Base-by-base conservation (phyloP, 2,329 filamentous ascomycete genomes). In the Orbilia quercus region DNA sequence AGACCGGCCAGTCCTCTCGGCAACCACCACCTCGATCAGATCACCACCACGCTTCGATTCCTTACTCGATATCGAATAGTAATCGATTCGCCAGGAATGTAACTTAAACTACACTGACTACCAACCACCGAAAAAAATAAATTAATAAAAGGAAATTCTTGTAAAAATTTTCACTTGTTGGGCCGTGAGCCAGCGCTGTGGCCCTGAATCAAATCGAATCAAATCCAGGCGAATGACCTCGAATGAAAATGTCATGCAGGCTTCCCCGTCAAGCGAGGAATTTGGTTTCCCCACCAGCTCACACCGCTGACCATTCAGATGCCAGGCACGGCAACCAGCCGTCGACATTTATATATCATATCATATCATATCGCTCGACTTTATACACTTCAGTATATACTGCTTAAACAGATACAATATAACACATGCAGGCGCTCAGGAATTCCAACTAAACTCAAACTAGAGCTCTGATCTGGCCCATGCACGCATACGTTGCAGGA, bases 401-500 rank as follows among this genome's bases (percentile, higher is more conserved):
- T n/a, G n/a, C n/a, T 16, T 20, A 42, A 34, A 34, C 31, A 34
- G 6, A 34, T 12, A 34, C 31, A 12, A 23, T 40, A 42, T 55
- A 42, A 22, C 22, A 45, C 22, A 58, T 25, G 51, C 53, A 23
- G 45, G 45, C 45, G 20, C 45, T 50, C 22, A 50, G 20, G 45
- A 50, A 45, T 20, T 16, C 9, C 6, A 45, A 20, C 7, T 5
- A 18, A 9, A 4, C 16, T 7, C 42, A 20, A 31, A 22, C 50
- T 57, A 4, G 28, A 48, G 50, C 51, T 50, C 28, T 38, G 50
- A 42, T 50, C 28, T 38, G 16, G 40, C 53, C 50, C 58, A 71
- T 71, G 66, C 66, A 71, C 50, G 66, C 44, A 63, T 71, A 71
- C 66, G 66, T 71, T 71, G 66, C 66, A 59, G 31, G 28, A 55